These are phyloP conservation scores for Microstroma glucosiphilum DNA, from an alignment of 1,284 basidiomycete genomes.

Conservation along the genomic window DNA sequence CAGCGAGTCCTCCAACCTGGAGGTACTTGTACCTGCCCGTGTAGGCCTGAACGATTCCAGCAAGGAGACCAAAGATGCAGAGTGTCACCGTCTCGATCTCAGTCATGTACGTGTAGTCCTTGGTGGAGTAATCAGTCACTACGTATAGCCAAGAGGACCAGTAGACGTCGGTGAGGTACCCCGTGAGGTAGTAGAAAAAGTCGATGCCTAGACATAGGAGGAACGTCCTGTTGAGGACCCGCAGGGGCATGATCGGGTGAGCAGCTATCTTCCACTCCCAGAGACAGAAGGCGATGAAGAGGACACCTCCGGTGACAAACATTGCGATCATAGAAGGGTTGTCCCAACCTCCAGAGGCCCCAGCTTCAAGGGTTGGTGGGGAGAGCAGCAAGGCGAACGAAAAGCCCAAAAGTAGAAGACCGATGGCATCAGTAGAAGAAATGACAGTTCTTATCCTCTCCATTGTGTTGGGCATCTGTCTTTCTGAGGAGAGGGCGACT, in stretches of 20 bases:
- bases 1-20: not conserved
- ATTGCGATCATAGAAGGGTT: not conserved
- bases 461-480: not conserved
- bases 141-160: constrained; percentile 2
- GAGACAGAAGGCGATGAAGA: constrained; percentile 3
- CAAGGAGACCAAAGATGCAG: not conserved
- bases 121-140: not conserved
- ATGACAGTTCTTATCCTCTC: not conserved
- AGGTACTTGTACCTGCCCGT: constrained; percentile 1
- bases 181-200: not conserved
- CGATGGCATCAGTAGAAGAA: constrained; percentile 16
- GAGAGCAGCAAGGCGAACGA: constrained; percentile 5
- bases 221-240: not conserved
- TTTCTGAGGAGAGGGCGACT: not conserved
- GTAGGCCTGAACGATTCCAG: not conserved
- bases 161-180: constrained; percentile 3
- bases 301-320: not conserved
- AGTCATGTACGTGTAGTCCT: not conserved
- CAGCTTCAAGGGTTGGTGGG: not conserved
- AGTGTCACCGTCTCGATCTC: not conserved
- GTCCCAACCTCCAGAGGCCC: not conserved
- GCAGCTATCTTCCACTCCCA: not conserved
- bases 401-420: not conserved
- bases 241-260: constrained; percentile 4
- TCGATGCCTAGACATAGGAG: not conserved